Evolutionary conservation across 257 asterid species (phyloP).

Genomic region (Datura wrightii): DNA sequence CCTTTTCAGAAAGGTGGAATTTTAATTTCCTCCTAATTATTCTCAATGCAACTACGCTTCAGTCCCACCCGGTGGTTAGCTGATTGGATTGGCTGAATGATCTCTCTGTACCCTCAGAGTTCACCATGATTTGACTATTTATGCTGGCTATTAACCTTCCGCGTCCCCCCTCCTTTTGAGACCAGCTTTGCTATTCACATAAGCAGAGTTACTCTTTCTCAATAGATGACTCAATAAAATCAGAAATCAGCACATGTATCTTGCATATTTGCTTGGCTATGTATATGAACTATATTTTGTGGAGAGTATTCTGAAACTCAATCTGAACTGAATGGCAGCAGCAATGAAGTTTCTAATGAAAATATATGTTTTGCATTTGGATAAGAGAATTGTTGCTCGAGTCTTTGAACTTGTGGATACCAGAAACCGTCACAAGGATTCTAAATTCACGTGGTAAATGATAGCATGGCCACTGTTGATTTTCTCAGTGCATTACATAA

Average conservation of each 20-base stretch:
- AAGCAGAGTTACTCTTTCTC: not conserved
- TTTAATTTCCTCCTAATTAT: not conserved
- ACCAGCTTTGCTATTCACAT: not conserved
- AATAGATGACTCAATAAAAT: not conserved
- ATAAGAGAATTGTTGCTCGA: not conserved
- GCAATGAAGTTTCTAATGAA: not conserved
- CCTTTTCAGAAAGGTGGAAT: slow-evolving; percentile 10
- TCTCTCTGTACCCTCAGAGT: slow-evolving; percentile 19
- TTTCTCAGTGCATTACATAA: not conserved
- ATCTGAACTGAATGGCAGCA: not conserved
- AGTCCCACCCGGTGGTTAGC: not conserved
- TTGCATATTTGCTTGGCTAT: slow-evolving; percentile 12
- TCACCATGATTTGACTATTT: slow-evolving; percentile 19
- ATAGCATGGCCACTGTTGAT: slow-evolving; percentile 6
- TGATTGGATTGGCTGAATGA: slow-evolving; percentile 3
- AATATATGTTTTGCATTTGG: slow-evolving; percentile 2
- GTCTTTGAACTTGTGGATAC: slow-evolving; percentile 21
- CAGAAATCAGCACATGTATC: not conserved
- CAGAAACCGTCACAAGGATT: not conserved
- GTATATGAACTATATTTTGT: not conserved
- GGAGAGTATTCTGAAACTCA: slow-evolving; percentile 1
- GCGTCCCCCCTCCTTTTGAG: not conserved
- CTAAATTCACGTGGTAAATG: slow-evolving; percentile 6
- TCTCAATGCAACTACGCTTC: not conserved
- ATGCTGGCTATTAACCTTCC: slow-evolving; percentile 23